Percentiles rank a stretch among this genome's conserved stretches.
Conservation (phyloP, 768 basidiomycete species). For the Myochromella boudieri region DNA sequence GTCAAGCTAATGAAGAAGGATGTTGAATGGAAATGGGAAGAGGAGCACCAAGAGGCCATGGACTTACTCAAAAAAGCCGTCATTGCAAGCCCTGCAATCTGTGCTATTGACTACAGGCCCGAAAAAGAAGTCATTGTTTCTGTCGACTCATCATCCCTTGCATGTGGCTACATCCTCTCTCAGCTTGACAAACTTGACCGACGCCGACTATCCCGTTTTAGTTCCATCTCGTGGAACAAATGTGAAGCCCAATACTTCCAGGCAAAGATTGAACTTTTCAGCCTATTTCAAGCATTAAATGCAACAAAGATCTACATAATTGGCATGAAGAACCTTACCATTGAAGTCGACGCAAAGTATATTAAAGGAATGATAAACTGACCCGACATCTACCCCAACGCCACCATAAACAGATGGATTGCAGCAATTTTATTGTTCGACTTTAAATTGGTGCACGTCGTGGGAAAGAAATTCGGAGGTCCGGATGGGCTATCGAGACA, state of each 20-base stretch:
- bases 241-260: conserved; percentile 24
- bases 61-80: no score
- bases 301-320: conserved; percentile 24
- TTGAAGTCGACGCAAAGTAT: no score
- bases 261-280: no score
- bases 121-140: conserved; percentile 22
- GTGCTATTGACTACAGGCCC: conserved; percentile 26
- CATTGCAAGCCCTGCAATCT: no score
- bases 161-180: no score
- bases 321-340: conserved; percentile 39
- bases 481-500: conserved; percentile 7
- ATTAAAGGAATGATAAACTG: no score
- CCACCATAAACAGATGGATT: conserved; percentile 42
- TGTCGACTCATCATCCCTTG: conserved; percentile 25
- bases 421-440: conserved; percentile 36
- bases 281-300: no score
- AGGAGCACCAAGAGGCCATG: conserved; percentile 20
- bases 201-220: neutral
- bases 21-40: no score
- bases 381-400: conserved; percentile 34
- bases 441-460: conserved; percentile 37
- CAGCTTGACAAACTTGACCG: no score
- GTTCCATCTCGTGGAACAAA: no score
- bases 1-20: no score
- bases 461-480: conserved; percentile 8